Evolutionary conservation across 108 stramenopile genomes (phyloP), one percentile per base, ranked within the genome.

Genomic region (Pseudonitzschia multiseries): DNA sequence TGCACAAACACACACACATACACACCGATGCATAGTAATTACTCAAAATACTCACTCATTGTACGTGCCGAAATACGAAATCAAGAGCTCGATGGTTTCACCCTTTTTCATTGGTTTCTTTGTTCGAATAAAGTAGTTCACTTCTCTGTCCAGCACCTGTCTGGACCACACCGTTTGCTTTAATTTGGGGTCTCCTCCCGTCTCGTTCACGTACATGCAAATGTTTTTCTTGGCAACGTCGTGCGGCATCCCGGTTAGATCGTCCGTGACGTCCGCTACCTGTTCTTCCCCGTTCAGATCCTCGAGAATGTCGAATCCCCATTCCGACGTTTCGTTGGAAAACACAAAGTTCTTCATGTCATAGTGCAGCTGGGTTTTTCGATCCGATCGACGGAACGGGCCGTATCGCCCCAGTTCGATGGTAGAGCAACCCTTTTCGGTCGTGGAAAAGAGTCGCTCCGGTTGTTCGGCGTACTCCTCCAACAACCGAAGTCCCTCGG

Each of bases 171-270:
- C 87, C 68, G 86, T 93, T 53, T 83, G 75, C 53, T 79, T 65
- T 12, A 84, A 48, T n/a, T 48, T 48, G 33, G 56, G 32, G 33
- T 76, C 50, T 57, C 89, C 80, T 14, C 89, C 92, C 8, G 86
- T 79, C 81, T 94, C 93, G 69, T 94, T 94, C 18, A 94, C 90
- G 67, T 94, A 90, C 77, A 87, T 83, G 15, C 87, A 66, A 18
- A 86, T 67, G 33, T 85, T 60, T 64, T 69, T 22, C 46, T 74
- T 69, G 4, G 93, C 90, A 41, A 69, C 29, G 6, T 26, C 56
- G 61, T 94, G 93, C 18, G 89, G 68, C 26, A 82, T 77, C 22
- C 93, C 93, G 0, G 90, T 92, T 0, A 69, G n/a, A 61, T 94
- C 90, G 68, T 87, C 86, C 15, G 93, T 91, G 26, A 94, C 86